Base-by-base conservation (phyloP, 73 alveolate species). In the Diophrys sp. region DNA sequence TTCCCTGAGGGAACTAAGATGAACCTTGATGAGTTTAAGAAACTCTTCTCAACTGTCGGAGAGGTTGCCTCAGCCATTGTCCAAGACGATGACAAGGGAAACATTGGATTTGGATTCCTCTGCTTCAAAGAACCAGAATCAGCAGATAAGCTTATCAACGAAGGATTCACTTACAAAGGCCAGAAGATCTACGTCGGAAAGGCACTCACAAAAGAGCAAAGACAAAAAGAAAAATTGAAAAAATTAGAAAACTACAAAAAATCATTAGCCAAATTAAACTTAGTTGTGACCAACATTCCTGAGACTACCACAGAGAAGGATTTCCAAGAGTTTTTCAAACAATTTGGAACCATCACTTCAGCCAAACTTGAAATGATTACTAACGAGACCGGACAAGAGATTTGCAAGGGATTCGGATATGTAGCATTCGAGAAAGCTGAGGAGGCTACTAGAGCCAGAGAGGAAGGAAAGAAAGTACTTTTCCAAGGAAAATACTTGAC, bases 111-210 rank as follows among this genome's bases (percentile, higher is more conserved):
- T 75, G 98, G 98, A 33, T 93, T 93, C 78, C 96, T 90, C 33
- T 93, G 98, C 78, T 93, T 87, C 82, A 83, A 82, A 56, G 89
- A 93, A n/a, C 85, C 96, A 0, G 96, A 87, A 54, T 86, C 85
- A 73, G 96, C 98, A 24, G 80, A 80, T 83, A 88, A 83, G 67
- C 30, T 72, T 18, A 29, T n/a, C 31, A 54, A 54, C 24, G 23
- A 24, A 14, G 33, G 27, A 27, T 23, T 31, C 23, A 26, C 23
- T 8, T 32, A 30, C 23, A 31, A 54, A 11, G 29, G 29, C 8
- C 62, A 72, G 14, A 29, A 1, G 23, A 14, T 72, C 2, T 23
- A 24, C 69, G 69, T 72, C 34, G 54, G 33, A 14, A 26, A 33
- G 23, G 29, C n/a, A 11, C 69, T 72, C 8, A 31, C 24, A 1